Evolutionary conservation across 169 alveolate genomes (phyloP).

Genomic region (Plasmodium yoelii): DNA sequence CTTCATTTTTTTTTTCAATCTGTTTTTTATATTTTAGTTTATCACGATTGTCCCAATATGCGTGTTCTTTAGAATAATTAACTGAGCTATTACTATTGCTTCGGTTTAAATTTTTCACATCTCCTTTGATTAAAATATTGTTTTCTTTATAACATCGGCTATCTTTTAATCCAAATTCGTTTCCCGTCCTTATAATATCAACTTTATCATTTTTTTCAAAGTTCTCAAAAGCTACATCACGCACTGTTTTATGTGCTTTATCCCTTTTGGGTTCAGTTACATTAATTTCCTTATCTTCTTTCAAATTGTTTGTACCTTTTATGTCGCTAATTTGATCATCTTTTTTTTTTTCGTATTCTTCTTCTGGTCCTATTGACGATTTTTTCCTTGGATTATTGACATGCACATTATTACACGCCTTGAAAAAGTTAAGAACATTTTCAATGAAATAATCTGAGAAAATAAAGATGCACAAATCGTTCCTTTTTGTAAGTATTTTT

Average conservation of each 20-base stretch:
- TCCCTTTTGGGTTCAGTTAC: background rate
- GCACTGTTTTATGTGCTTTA: background rate
- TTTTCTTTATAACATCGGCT: background rate
- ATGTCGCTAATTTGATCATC: background rate
- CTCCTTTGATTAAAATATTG: background rate
- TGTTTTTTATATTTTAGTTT: background rate
- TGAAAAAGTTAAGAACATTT: conserved; percentile 57
- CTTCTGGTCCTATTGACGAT: background rate
- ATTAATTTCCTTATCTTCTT: background rate
- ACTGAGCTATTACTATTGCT: background rate
- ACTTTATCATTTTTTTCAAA: conserved; percentile 1
- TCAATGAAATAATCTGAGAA: conserved; percentile 57
- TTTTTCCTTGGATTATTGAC: background rate
- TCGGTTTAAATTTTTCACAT: background rate
- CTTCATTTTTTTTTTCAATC: conserved; percentile 12
- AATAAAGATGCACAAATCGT: conserved; percentile 39
- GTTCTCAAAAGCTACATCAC: background rate
- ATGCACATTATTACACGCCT: conserved; percentile 19
- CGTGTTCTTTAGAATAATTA: too few relatives aligned
- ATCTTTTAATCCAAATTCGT: background rate
- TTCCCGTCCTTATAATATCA: conserved; percentile 1
- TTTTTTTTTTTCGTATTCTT: background rate
- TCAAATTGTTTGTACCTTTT: background rate
- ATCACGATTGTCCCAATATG: too few relatives aligned
- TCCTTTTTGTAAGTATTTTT: conserved; percentile 57